These are phyloP conservation scores for Houttuynia cordata DNA, from an alignment of 164 flowering plant species.

Conservation along the genomic window DNA sequence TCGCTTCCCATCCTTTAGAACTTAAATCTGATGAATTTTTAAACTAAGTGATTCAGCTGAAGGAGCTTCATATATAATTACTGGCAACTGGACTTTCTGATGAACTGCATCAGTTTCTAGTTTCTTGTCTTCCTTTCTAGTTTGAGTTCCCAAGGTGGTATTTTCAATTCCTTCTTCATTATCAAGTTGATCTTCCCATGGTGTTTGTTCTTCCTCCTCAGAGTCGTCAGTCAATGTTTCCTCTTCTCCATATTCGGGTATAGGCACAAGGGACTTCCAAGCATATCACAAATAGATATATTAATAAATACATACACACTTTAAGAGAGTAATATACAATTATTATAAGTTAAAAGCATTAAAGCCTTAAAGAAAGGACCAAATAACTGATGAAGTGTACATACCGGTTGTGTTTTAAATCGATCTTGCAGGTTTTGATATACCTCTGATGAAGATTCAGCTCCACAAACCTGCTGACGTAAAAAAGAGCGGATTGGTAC, in stretches of 20 bases:
- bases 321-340: no score
- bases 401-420: conserved; percentile 83
- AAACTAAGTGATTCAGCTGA: conserved; percentile 10
- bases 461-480: conserved; percentile 81
- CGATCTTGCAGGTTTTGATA: conserved; percentile 72
- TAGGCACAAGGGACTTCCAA: conserved; percentile 87
- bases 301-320: no score
- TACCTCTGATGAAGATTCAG: conserved; percentile 72
- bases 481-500: conserved; percentile 82
- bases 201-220: conserved; percentile 5
- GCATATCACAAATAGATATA: conserved; percentile 6
- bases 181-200: conserved; percentile 7
- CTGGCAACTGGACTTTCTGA: conserved; percentile 7
- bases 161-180: conserved; percentile 6
- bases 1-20: conserved; percentile 65
- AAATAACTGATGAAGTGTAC: neutral
- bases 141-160: neutral
- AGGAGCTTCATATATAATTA: conserved; percentile 6
- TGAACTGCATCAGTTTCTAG: conserved; percentile 6
- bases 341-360: no score
- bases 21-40: conserved; percentile 18
- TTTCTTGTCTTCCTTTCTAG: neutral
- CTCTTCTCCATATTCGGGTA: conserved; percentile 70
- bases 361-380: no score
- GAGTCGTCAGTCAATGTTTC: conserved; percentile 15